Conservation (phyloP, 768 basidiomycete species). For the Cystoderma amianthinum region DNA sequence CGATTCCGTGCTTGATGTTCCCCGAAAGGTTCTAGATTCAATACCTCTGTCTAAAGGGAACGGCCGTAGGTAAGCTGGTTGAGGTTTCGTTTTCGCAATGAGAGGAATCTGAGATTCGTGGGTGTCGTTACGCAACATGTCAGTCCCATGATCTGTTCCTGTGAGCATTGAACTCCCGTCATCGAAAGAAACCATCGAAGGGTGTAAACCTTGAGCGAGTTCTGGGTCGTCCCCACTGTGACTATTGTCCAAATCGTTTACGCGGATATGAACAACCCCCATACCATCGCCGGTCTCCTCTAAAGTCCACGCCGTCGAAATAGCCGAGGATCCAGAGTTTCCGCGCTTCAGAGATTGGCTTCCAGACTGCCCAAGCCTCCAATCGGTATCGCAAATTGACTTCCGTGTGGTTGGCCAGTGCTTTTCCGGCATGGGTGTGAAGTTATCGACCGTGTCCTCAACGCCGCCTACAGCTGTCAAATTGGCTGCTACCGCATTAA, state of each 20-base stretch:
- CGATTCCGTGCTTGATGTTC: too few species aligned
- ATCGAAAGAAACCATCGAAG: neutral
- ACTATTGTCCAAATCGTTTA: neutral
- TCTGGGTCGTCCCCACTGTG: neutral
- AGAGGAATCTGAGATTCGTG: neutral
- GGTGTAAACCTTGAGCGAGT: neutral
- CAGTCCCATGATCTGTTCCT: neutral
- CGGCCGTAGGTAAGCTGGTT: neutral
- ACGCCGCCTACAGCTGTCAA: slow-evolving; percentile 12
- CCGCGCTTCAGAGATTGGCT: neutral
- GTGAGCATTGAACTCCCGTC: neutral
- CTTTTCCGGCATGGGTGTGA: slow-evolving; percentile 7
- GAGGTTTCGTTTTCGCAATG: neutral
- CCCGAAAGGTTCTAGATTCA: too few species aligned
- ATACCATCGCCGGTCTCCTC: neutral
- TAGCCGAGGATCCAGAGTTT: neutral
- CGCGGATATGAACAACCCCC: neutral
- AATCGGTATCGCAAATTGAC: neutral
- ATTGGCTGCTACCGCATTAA: slow-evolving; percentile 42
- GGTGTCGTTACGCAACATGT: neutral
- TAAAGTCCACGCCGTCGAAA: neutral
- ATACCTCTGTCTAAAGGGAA: too few species aligned
- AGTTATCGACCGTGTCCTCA: slow-evolving; percentile 4
- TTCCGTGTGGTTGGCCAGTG: neutral
- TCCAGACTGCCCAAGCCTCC: neutral